Evolutionary conservation across 768 basidiomycete genomes (phyloP), one percentile per base, ranked within the genome.

Genomic region (Inosperma sp.): DNA sequence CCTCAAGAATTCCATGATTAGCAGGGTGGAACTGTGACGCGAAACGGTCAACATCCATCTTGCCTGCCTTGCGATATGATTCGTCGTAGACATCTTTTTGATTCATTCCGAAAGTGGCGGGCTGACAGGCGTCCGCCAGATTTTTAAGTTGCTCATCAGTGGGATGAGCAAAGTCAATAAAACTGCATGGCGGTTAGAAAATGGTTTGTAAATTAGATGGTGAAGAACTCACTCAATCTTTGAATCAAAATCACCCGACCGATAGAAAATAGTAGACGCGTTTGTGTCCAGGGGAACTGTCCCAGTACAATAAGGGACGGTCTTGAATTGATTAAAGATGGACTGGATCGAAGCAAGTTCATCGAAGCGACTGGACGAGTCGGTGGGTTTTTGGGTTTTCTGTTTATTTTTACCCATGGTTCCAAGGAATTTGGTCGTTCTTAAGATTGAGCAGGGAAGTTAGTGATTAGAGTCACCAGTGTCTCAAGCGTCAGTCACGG

Each of bases 1-100:
- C 33, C 21, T 66, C 61, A 10, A 70, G 22, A 2, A 65, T 46
- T 30, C 57, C 53, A 10, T 21, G 19, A 29, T 41, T 35, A 12
- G 44, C 21, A n/a, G 56, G 57, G 7, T 68, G 62, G 41, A 77
- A 63, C 2, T 59, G 65, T 2, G 64, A 60, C 0, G 67, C 40
- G 52, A 80, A 80, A 9, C 63, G 42, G 2, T 52, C 36, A 0
- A 50, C 33, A 42, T 76, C 72, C 56, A 80, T 56, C 61, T 78
- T 78, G 3, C 73, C 66, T 1, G 72, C 74, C 52, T 74, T 77
- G 16, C 75, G 65, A 52, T 77, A 78, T 4, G 68, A 60, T 41
- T 75, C 72, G 53, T 78, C 76, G 3, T 71, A 53, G 0, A 76
- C 68, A 25, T 75, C 66, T 31, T 73, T 48, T 5, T 68, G 47